phyloP scores from a whole-genome alignment of 2,329 filamentous ascomycete genomes.

The Mycosphaerella arachidis region DNA sequence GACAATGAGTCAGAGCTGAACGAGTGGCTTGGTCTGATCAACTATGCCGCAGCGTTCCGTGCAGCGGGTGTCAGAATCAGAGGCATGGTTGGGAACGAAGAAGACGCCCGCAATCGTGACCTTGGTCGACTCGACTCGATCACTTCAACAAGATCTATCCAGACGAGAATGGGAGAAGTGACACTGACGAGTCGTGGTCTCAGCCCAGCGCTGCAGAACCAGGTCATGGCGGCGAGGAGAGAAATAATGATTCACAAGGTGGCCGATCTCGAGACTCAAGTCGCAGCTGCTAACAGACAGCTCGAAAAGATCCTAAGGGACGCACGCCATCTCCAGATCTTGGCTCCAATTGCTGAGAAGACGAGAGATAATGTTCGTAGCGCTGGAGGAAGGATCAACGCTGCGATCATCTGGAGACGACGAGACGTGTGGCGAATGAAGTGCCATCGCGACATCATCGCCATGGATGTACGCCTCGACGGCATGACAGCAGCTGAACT shows the following conservation, averaged over 20 bases:
- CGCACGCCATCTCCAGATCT: conserved; percentile 79
- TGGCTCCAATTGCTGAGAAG: conserved; percentile 87
- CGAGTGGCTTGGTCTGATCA: conserved; percentile 93
- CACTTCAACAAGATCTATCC: conserved; percentile 48
- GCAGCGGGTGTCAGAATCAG: conserved; percentile 88
- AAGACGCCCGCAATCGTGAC: conserved; percentile 59
- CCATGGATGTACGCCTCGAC: conserved; percentile 81
- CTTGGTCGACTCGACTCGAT: conserved; percentile 66
- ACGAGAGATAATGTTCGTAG: conserved; percentile 81
- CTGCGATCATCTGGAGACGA: conserved; percentile 88
- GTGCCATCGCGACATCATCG: conserved; percentile 84
- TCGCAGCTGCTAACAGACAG: conserved; percentile 67
- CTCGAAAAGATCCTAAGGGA: conserved; percentile 82
- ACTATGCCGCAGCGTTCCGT: conserved; percentile 91
- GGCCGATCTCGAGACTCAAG: conserved; percentile 72
- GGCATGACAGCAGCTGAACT: conserved; percentile 26
- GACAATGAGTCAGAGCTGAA: conserved; percentile 90
- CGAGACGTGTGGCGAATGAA: conserved; percentile 89
- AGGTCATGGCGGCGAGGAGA: conserved; percentile 76
- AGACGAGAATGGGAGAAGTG: conserved; percentile 69
- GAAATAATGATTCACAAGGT: conserved; percentile 83
- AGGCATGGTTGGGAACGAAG: conserved; percentile 79
- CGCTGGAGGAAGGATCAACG: conserved; percentile 77
- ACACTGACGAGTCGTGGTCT: conserved; percentile 51
- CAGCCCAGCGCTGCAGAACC: conserved; percentile 69